Evolutionary conservation across 2,329 filamentous ascomycete genomes (phyloP).

Genomic region (Fusarium sp.): DNA sequence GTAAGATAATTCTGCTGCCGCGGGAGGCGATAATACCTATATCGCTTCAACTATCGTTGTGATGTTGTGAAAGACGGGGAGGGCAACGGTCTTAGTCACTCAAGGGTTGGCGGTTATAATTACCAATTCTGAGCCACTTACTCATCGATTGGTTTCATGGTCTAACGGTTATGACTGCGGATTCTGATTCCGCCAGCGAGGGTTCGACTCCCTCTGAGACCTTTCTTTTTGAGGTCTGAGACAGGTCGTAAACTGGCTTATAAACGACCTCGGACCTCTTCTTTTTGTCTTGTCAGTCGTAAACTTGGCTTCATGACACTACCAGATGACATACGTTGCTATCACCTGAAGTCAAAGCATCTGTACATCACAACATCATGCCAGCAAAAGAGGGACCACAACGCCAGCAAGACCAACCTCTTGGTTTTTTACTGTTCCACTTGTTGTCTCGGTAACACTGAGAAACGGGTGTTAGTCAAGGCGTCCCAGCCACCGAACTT

Average conservation of each 20-base stretch:
- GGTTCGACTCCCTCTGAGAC: not conserved
- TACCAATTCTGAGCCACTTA: not conserved
- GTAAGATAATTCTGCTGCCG: not conserved
- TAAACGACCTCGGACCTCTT: not conserved
- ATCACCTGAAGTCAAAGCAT: not conserved
- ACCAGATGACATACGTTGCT: not conserved
- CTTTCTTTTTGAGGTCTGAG: not conserved
- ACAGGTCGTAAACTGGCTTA: not conserved
- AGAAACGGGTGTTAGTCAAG: not conserved
- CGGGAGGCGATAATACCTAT: not conserved
- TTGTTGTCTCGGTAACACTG: not conserved
- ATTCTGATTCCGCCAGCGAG: conserved; percentile 1
- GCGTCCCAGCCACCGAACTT: not conserved
- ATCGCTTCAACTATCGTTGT: not conserved
- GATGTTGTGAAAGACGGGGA: not conserved
- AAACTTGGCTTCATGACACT: not conserved
- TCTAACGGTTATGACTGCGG: conserved; percentile 1
- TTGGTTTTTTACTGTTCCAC: not conserved
- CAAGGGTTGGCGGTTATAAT: not conserved
- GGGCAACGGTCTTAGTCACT: not conserved
- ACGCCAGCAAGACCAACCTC: not conserved
- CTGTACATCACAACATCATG: not conserved
- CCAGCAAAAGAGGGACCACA: not conserved
- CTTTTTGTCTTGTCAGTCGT: not conserved
- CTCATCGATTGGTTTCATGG: not conserved